Evolutionary conservation across 2,329 filamentous ascomycete genomes (phyloP), one percentile per base, ranked within the genome.

Genomic region (Fusarium floridanum): DNA sequence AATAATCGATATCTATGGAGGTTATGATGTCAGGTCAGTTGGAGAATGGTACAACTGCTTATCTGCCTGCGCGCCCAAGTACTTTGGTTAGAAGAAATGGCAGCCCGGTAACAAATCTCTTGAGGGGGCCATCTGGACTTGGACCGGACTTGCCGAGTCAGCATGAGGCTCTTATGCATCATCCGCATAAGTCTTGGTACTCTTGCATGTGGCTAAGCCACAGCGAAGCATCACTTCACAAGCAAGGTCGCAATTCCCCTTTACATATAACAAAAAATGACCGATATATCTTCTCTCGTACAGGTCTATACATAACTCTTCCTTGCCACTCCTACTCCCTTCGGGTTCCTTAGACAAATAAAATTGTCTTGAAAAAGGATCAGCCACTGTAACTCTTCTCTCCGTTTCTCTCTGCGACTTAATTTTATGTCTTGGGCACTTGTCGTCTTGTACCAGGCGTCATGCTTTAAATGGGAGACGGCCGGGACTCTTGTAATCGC

Each of bases 371-470:
- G 14, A 17, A 17, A 10, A 11, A 24, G 14, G 10, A 17, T 8
- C 22, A 6, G 8, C 1, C 7, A 16, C 5, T 9, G 14, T 8
- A 10, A 1, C 14, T n/a, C n/a, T n/a, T n/a, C n/a, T n/a, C n/a
- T n/a, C n/a, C n/a, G n/a, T n/a, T n/a, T n/a, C n/a, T n/a, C n/a
- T n/a, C n/a, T n/a, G n/a, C n/a, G n/a, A n/a, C n/a, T n/a, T n/a
- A n/a, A n/a, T n/a, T n/a, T n/a, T n/a, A n/a, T n/a, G n/a, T n/a
- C n/a, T n/a, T n/a, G n/a, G n/a, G n/a, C n/a, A n/a, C n/a, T n/a
- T n/a, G n/a, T n/a, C n/a, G n/a, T n/a, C n/a, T n/a, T n/a, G n/a
- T n/a, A n/a, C n/a, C n/a, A n/a, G n/a, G n/a, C n/a, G n/a, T n/a
- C n/a, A n/a, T n/a, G n/a, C n/a, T n/a, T n/a, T n/a, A n/a, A n/a